Percentiles rank a stretch among this genome's conserved stretches.
phyloP scores from a whole-genome alignment of 352 stramenopile species.

The Globisporangium splendens region DNA sequence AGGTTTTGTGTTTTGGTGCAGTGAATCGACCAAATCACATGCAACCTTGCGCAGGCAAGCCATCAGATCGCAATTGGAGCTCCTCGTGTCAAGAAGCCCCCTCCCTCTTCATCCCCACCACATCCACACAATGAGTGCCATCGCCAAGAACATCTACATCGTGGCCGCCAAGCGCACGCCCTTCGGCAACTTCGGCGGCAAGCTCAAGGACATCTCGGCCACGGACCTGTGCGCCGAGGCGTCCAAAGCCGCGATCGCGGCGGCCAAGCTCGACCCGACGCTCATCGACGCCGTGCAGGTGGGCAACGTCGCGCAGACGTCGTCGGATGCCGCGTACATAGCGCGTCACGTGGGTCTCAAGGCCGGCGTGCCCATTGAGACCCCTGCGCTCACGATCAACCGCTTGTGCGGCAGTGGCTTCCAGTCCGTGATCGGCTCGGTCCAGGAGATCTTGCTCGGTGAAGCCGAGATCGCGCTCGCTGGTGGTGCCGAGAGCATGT shows the following conservation, averaged over 20 bases:
- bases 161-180: conserved; percentile 95
- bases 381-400: conserved; percentile 96
- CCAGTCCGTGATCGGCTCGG: conserved; percentile 92
- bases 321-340: conserved; percentile 92
- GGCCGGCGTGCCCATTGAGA: conserved; percentile 82
- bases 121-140: conserved; percentile 23
- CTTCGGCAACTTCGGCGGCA: conserved; percentile 94
- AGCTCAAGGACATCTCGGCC: conserved; percentile 90
- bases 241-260: conserved; percentile 80
- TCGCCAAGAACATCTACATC: conserved; percentile 91
- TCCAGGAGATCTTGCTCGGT: conserved; percentile 90
- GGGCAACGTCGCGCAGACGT: conserved; percentile 96
- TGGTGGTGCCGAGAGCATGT: conserved; percentile 96
- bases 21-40: conserved; percentile 12
- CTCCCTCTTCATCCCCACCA: neutral
- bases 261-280: conserved; percentile 79
- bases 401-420: conserved; percentile 97
- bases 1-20: conserved; percentile 2
- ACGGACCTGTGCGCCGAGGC: conserved; percentile 89
- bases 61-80: conserved; percentile 26
- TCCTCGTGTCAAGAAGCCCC: conserved; percentile 9
- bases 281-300: conserved; percentile 93
- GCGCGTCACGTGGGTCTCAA: conserved; percentile 94
- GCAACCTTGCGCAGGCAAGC: neutral
- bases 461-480: conserved; percentile 89